Percentiles rank a stretch among this genome's conserved stretches.
Conservation (phyloP, 352 stramenopile species). For the Phytophthora hibernalis region DNA sequence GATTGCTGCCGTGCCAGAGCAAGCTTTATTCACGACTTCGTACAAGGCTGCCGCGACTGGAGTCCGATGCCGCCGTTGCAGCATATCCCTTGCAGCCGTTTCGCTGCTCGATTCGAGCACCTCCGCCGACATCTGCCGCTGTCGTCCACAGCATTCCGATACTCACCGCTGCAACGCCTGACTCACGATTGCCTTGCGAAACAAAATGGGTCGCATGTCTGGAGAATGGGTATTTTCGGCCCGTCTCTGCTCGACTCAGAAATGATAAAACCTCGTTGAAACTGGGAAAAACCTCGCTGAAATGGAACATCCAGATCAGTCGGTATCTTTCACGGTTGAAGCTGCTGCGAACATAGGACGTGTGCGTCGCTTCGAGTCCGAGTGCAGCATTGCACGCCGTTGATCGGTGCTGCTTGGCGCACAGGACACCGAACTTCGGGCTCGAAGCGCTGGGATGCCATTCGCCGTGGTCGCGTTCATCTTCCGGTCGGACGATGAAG, state of each 20-base stretch:
- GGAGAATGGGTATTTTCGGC: constrained; percentile 2
- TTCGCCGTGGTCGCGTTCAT: no score
- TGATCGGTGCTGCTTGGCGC: background rate
- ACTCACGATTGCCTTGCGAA: background rate
- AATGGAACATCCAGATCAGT: constrained; percentile 4
- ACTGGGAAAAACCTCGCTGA: constrained; percentile 10
- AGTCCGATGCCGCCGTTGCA: background rate
- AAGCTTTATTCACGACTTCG: background rate
- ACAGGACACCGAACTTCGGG: background rate
- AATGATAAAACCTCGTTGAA: constrained; percentile 29
- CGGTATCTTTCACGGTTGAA: constrained; percentile 30
- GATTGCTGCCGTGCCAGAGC: background rate
- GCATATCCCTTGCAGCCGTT: background rate
- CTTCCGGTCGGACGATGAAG: background rate
- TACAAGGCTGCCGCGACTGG: background rate
- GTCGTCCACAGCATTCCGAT: background rate
- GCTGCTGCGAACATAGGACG: no score
- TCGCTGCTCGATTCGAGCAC: background rate
- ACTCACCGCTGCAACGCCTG: background rate
- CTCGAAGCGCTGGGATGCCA: no score
- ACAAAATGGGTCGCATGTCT: background rate
- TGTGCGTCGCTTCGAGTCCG: no score
- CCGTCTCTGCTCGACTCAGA: constrained; percentile 14
- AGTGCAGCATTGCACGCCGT: no score
- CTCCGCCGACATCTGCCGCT: background rate